Evolutionary conservation across 768 basidiomycete species (phyloP), one percentile per base, ranked within the genome.

Genomic region (Macrolepiota dolichaula): DNA sequence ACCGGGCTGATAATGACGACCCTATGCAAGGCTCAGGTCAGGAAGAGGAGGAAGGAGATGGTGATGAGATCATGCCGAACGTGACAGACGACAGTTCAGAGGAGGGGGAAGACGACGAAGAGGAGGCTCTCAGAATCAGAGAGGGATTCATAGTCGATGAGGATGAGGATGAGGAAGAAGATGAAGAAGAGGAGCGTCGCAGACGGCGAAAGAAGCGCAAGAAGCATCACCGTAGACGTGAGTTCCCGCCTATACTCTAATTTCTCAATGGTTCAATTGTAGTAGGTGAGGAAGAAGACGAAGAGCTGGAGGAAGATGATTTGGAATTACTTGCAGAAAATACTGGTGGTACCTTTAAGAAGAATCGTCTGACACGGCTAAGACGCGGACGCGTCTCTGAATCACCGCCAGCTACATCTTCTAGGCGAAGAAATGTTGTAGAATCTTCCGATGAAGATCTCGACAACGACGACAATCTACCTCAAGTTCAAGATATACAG

Each of bases 141-240:
- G 91, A 95, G 53, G 95, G 92, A 0, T 97, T 98, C 70, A 97
- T 98, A 67, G 94, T 95, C 7, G 91, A 91, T 59, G 91, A 89
- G 59, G 89, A 91, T 9, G 93, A 96, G 62, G 94, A 91, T 0
- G 90, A 94, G 6, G 92, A 94, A 0, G 91, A 89, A 3, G 89
- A 85, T 0, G 86, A 85, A 0, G 85, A 83, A 1, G 85, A 84
- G 46, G 79, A 81, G 47, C 82, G 80, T 58, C 77, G 81, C 61
- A 81, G 83, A 66, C 81, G 81, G 65, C 81, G 83, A 62, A 92
- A 87, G 71, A 80, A 84, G 64, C 82, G 87, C 69, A 87, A 87
- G 75, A 84, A 79, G 68, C 81, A 83, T 66, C 86, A 90, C 72
- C 83, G 80, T 70, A 76, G 71, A 62, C 80, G 83, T 81, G 68